Evolutionary conservation across 306 rosid genomes (phyloP).

Genomic region (Begonia fuchsioides): DNA sequence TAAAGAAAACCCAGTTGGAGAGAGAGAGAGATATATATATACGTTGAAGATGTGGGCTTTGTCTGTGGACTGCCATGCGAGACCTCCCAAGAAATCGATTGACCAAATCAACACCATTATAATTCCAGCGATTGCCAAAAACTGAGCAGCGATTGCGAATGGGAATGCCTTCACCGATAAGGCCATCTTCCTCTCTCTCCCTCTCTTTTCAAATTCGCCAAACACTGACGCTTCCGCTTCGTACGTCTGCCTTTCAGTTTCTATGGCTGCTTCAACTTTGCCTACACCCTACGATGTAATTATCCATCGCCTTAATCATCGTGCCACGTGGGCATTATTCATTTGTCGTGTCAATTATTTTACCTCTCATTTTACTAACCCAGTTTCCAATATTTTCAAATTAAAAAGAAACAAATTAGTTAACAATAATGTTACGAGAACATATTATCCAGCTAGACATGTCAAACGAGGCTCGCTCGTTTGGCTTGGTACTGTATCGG

Average conservation of each 20-base stretch:
- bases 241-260: not conserved
- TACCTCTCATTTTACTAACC: no score
- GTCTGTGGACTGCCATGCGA: conserved; percentile 54
- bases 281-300: no score
- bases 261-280: not conserved
- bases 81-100: conserved; percentile 61
- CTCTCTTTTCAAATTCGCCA: no score
- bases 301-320: no score
- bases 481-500: no score
- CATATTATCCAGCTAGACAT: no score
- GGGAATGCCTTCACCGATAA: conserved; percentile 34
- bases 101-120: conserved; percentile 58
- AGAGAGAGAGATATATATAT: conserved; percentile 7
- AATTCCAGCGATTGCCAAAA: conserved; percentile 26
- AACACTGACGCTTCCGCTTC: not conserved
- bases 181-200: conserved; percentile 16
- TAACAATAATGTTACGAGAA: no score
- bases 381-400: no score
- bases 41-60: conserved; percentile 84
- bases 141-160: conserved; percentile 44
- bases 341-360: no score
- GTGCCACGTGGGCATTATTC: no score
- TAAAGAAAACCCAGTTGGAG: not conserved
- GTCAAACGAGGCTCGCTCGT: no score
- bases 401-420: no score